Conservation (phyloP, 129 eudicot genomes). For the Artemisia tridentata region DNA sequence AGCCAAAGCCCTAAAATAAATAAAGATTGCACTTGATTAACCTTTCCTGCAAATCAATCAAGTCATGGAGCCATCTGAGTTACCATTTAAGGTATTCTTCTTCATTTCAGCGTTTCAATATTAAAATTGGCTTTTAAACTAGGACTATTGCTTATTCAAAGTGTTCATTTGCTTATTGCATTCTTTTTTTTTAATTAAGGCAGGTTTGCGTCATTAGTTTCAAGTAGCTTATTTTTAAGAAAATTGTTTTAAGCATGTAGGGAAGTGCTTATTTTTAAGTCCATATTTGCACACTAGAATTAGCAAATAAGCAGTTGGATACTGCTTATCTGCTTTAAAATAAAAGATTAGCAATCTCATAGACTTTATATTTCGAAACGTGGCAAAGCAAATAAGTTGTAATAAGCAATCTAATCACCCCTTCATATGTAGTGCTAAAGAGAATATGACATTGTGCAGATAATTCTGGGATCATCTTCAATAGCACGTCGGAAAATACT, state of each 20-base stretch:
- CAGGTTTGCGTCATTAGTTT: too few species aligned
- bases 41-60: not conserved
- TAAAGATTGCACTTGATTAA: not conserved
- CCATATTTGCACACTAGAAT: too few species aligned
- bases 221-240: too few species aligned
- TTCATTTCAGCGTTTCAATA: not conserved
- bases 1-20: conserved; percentile 6
- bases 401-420: not conserved
- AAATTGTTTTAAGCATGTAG: too few species aligned
- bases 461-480: conserved; percentile 83
- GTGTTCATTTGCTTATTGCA: not conserved
- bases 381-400: not conserved
- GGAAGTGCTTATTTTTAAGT: too few species aligned
- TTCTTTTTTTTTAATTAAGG: not conserved
- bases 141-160: too few species aligned
- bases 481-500: conserved; percentile 60
- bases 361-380: not conserved
- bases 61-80: not conserved
- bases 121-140: not conserved
- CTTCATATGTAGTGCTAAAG: not conserved
- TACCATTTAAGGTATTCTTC: not conserved
- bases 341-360: too few species aligned
- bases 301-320: too few species aligned
- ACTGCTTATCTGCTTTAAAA: too few species aligned
- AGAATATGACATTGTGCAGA: conserved; percentile 37